These are phyloP conservation scores for Crucihimalaya himalaica DNA, from an alignment of 345 rosid genomes.

Conservation along the genomic window DNA sequence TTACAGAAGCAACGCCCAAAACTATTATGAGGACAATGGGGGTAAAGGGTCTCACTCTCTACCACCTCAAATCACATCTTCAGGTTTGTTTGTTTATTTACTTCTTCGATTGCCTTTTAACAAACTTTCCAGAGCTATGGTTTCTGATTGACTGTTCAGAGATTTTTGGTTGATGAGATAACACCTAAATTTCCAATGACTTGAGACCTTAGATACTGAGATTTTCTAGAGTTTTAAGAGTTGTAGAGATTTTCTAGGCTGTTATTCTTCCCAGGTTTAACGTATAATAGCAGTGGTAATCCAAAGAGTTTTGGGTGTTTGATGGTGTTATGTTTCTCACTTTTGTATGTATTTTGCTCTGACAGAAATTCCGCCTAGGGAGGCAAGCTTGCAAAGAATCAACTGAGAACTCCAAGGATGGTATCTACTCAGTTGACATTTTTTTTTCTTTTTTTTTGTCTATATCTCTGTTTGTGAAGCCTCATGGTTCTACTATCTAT, in stretches of 20 bases:
- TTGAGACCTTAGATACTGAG: background rate
- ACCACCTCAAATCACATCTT: constrained; percentile 92
- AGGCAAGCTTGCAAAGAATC: constrained; percentile 91
- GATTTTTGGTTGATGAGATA: background rate
- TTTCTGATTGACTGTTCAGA: background rate
- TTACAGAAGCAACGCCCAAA: constrained; percentile 92
- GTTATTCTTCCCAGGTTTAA: background rate
- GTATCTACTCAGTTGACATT: constrained; percentile 42
- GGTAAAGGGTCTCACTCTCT: constrained; percentile 91
- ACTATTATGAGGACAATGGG: constrained; percentile 93
- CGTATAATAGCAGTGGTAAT: background rate
- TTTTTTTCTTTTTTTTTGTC: background rate
- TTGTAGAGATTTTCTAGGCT: no score
- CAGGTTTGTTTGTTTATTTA: constrained; percentile 52
- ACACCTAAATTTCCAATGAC: background rate
- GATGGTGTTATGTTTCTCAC: constrained; percentile 10
- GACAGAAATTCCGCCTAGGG: constrained; percentile 88
- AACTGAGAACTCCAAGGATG: constrained; percentile 85
- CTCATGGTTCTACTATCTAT: background rate
- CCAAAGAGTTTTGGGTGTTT: background rate
- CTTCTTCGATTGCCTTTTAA: background rate
- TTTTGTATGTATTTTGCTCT: constrained; percentile 14
- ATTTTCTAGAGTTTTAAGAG: background rate
- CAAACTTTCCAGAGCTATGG: background rate
- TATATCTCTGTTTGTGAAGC: background rate